Evolutionary conservation across 352 stramenopile species (phyloP), one percentile per base, ranked within the genome.

Genomic region (Globisporangium sylvaticum): DNA sequence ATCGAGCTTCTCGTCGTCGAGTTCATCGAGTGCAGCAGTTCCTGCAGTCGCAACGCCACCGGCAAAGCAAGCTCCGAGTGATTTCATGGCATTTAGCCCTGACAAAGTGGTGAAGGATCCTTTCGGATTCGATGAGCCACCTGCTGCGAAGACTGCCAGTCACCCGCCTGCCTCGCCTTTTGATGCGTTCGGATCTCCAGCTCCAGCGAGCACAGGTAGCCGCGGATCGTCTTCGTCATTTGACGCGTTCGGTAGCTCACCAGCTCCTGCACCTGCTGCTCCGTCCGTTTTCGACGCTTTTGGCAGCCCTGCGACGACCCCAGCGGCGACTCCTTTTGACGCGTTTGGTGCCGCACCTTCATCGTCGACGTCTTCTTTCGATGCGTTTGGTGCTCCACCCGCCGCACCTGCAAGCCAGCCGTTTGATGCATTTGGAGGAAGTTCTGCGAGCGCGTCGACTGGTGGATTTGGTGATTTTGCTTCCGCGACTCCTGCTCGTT

Each of bases 71-170:
- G 54, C 65, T 20, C 61, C 72, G 57, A 87, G 79, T 63, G 82
- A 92, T 72, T 86, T 92, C 24, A 80, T 94, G 71, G 84, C 80
- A 34, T 81, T 91, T 37, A 89, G 81, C 42, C 74, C 86, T 9
- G 69, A 67, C 31, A 80, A 66, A 59, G 62, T 20, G 54, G 77
- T 67, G 20, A 72, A 74, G 14, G 80, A 89, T 39, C 83, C 77
- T 14, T 92, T 89, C 56, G 75, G 75, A 3, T 88, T 92, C 62
- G 76, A 87, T 18, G 66, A 64, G 31, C 62, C 78, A 3, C 68
- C 81, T 52, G 58, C 72, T 50, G 50, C 72, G 4, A 62, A 64
- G 52, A 68, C 52, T 53, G 20, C 14, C 59, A 74, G 61, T 58
- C 64, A 31, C 10, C 58, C 15, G 10, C 62, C 22, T 8, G 42